Conservation (phyloP, 176 grass and related monocot species). For the Tillandsia fasciculata region DNA sequence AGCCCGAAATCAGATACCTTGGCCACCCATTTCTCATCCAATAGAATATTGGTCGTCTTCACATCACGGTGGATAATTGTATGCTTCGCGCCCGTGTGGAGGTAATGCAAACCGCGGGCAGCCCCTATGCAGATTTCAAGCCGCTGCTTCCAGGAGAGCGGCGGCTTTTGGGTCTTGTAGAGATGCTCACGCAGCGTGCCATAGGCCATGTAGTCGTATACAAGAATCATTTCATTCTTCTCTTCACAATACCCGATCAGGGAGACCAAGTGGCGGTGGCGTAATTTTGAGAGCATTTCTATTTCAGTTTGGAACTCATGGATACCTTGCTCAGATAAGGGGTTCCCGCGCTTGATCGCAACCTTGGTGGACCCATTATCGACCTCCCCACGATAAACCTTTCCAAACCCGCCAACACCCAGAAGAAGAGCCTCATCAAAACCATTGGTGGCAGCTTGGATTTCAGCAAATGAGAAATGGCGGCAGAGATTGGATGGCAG, state of each 20-base stretch:
- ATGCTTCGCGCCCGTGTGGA: constrained; percentile 55
- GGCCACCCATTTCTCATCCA: constrained; percentile 64
- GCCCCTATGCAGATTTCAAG: constrained; percentile 70
- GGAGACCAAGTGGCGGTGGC: constrained; percentile 62
- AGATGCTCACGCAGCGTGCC: constrained; percentile 52
- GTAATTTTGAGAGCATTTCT: constrained; percentile 61
- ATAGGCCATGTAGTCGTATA: constrained; percentile 67
- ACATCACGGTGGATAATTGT: constrained; percentile 72
- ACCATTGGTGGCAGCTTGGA: constrained; percentile 41
- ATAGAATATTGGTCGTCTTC: constrained; percentile 61
- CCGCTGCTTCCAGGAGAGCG: constrained; percentile 59
- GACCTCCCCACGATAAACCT: constrained; percentile 54
- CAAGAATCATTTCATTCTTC: constrained; percentile 59
- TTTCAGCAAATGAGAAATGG: constrained; percentile 47
- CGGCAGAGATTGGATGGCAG: constrained; percentile 43
- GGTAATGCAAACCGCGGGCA: constrained; percentile 50
- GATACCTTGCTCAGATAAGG: constrained; percentile 46
- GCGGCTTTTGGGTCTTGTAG: constrained; percentile 35
- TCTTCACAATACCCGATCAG: constrained; percentile 73
- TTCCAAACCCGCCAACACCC: constrained; percentile 64
- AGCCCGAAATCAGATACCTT: constrained; percentile 71
- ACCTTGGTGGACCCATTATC: constrained; percentile 43
- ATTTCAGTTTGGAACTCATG: constrained; percentile 73
- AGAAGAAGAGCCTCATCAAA: constrained; percentile 51
- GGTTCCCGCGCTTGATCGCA: constrained; percentile 62